Evolutionary conservation across 352 stramenopile species (phyloP).

Genomic region (Phytophthora ramorum): DNA sequence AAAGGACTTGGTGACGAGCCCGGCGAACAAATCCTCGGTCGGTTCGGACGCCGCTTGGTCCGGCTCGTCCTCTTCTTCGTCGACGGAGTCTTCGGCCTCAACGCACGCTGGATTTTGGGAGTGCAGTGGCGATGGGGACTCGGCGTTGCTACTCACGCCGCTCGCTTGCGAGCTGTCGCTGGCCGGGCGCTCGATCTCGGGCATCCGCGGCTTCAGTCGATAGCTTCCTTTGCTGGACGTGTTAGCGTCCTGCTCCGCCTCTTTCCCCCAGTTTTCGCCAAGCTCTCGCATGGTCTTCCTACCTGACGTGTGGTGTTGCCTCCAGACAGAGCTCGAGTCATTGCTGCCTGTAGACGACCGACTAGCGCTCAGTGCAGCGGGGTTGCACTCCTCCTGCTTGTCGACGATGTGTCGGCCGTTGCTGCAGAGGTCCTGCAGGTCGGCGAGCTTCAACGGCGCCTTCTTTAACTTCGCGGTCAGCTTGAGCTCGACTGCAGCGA

Average conservation of each 20-base stretch:
- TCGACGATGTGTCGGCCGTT: constrained; percentile 49
- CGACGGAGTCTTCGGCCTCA: constrained; percentile 8
- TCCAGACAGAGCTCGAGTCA: constrained; percentile 24
- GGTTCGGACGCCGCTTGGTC: constrained; percentile 21
- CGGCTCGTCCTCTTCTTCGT: constrained; percentile 26
- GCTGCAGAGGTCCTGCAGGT: constrained; percentile 51
- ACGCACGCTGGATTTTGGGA: neutral
- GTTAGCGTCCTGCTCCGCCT: neutral
- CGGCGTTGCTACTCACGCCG: constrained; percentile 30
- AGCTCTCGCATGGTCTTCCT: constrained; percentile 37
- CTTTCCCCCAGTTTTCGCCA: constrained; percentile 23
- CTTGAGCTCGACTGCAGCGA: constrained; percentile 49
- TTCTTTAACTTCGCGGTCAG: constrained; percentile 48
- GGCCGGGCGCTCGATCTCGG: constrained; percentile 24
- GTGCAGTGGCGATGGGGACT: constrained; percentile 2
- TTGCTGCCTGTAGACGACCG: constrained; percentile 5
- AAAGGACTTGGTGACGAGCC: constrained; percentile 41
- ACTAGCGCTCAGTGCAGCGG: constrained; percentile 1
- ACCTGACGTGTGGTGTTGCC: constrained; percentile 20
- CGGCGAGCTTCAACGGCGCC: constrained; percentile 49
- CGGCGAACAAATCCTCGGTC: constrained; percentile 42
- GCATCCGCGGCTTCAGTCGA: constrained; percentile 37
- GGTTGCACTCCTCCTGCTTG: constrained; percentile 4
- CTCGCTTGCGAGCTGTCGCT: constrained; percentile 28
- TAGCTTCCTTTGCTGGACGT: constrained; percentile 7